A percentile compares a stretch with the other conserved stretches of the same genome.
These are phyloP conservation scores for Strobilomyces confusus DNA, from an alignment of 768 basidiomycete species.

Conservation along the genomic window DNA sequence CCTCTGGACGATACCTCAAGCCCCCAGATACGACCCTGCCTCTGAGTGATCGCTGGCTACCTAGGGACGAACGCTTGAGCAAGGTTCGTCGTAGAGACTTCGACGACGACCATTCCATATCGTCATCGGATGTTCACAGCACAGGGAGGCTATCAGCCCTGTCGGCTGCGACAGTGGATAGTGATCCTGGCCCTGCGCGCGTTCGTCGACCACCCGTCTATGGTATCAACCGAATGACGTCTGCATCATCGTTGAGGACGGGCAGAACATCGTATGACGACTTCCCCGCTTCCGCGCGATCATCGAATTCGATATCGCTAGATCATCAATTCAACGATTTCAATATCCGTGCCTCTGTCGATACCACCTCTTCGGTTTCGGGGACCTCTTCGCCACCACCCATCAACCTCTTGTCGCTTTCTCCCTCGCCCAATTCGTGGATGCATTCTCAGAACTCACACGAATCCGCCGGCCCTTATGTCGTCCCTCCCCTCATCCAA, in stretches of 20 bases:
- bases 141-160: slow-evolving; percentile 70
- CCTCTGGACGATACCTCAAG: slow-evolving; percentile 53
- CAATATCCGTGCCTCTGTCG: slow-evolving; percentile 64
- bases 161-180: slow-evolving; percentile 81
- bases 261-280: slow-evolving; percentile 62
- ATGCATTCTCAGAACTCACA: slow-evolving; percentile 43
- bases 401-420: slow-evolving; percentile 68
- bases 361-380: slow-evolving; percentile 50
- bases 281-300: slow-evolving; percentile 66
- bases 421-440: slow-evolving; percentile 60
- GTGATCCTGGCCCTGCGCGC: slow-evolving; percentile 76
- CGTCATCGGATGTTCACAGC: slow-evolving; percentile 80
- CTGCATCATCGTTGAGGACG: slow-evolving; percentile 64
- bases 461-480: slow-evolving; percentile 36
- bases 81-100: slow-evolving; percentile 81
- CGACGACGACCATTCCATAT: slow-evolving; percentile 91
- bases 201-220: slow-evolving; percentile 60
- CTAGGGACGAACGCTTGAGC: slow-evolving; percentile 55
- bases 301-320: slow-evolving; percentile 75
- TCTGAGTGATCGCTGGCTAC: slow-evolving; percentile 43
- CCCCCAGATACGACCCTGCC: slow-evolving; percentile 33
- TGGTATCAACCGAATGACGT: slow-evolving; percentile 71
- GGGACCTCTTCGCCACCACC: slow-evolving; percentile 75
- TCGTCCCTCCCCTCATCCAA: slow-evolving; percentile 35
- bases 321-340: slow-evolving; percentile 80